Evolutionary conservation across 208 protist genomes (phyloP).

Genomic region (Acanthamoeba lenticulata): DNA sequence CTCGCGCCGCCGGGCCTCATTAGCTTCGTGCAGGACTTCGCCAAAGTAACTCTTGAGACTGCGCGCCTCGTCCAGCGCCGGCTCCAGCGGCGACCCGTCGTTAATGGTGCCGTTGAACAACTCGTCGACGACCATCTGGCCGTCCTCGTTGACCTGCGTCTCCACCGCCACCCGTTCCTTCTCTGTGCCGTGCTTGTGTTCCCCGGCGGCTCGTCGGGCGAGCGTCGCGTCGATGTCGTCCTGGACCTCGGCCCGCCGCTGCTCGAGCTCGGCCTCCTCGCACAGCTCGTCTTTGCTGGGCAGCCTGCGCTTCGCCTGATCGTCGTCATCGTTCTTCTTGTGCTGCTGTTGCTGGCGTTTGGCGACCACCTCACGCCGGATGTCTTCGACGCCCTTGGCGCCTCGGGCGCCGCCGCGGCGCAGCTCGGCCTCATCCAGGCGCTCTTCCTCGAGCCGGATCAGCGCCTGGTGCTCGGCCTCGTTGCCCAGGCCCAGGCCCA

Average conservation of each 20-base stretch:
- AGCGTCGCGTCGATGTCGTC: not conserved
- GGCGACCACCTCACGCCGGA: not conserved
- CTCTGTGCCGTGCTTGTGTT: not conserved
- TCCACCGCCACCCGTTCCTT: not conserved
- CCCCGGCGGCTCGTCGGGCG: not conserved
- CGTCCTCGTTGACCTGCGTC: not conserved
- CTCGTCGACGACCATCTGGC: not conserved
- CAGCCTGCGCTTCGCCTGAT: not conserved
- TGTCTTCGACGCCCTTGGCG: not conserved
- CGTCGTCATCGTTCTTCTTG: not conserved
- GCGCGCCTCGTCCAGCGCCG: constrained; percentile 18
- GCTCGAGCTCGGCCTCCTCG: not conserved
- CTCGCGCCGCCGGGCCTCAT: not conserved
- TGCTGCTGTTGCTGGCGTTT: not conserved
- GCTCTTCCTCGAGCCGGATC: constrained; percentile 8
- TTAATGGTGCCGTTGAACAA: not conserved
- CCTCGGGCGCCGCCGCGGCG: not conserved
- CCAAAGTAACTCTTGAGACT: not conserved
- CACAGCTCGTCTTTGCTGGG: not conserved
- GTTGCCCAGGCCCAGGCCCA: not conserved
- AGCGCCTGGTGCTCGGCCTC: not conserved
- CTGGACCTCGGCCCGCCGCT: not conserved
- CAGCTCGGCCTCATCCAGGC: not conserved
- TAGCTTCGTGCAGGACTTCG: not conserved
- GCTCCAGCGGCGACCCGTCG: not conserved